These are phyloP conservation scores for Sporothrix pseudoabietina DNA, from an alignment of 2,329 filamentous ascomycete genomes.

Conservation along the genomic window DNA sequence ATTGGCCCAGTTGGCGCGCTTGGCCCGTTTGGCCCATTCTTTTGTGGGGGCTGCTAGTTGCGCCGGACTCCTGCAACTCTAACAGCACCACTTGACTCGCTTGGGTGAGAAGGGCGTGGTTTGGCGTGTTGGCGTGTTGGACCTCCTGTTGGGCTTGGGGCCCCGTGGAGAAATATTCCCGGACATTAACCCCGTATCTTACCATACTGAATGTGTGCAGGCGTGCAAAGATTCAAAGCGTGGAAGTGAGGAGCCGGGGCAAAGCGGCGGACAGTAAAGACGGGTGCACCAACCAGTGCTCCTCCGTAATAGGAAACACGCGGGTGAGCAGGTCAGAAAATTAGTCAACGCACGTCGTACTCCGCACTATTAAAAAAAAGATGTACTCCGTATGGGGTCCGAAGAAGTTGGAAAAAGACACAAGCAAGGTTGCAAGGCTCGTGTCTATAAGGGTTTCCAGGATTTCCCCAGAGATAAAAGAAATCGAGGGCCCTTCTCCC, in stretches of 20 bases:
- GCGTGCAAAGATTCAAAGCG: background rate
- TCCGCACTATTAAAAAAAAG: background rate
- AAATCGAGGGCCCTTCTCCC: conserved; percentile 16
- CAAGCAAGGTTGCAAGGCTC: background rate
- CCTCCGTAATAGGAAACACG: background rate
- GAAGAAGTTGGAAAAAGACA: background rate
- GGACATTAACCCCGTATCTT: background rate
- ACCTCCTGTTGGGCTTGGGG: background rate
- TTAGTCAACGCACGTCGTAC: background rate
- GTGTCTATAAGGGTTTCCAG: too few relatives aligned
- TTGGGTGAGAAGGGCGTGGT: background rate
- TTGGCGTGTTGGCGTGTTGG: background rate
- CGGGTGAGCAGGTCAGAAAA: background rate
- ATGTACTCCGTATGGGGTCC: background rate
- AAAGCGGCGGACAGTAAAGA: background rate
- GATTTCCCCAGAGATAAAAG: conserved; percentile 10
- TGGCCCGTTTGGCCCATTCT: too few relatives aligned
- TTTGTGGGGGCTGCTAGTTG: background rate
- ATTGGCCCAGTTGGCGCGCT: background rate
- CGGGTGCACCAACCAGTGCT: too few relatives aligned
- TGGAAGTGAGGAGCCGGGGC: background rate
- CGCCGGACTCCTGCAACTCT: background rate
- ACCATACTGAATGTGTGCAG: too few relatives aligned
- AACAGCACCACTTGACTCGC: background rate
- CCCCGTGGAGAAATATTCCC: conserved; percentile 15